Evolutionary conservation across 257 asterid genomes (phyloP).

Genomic region (Pogostemon cablin): DNA sequence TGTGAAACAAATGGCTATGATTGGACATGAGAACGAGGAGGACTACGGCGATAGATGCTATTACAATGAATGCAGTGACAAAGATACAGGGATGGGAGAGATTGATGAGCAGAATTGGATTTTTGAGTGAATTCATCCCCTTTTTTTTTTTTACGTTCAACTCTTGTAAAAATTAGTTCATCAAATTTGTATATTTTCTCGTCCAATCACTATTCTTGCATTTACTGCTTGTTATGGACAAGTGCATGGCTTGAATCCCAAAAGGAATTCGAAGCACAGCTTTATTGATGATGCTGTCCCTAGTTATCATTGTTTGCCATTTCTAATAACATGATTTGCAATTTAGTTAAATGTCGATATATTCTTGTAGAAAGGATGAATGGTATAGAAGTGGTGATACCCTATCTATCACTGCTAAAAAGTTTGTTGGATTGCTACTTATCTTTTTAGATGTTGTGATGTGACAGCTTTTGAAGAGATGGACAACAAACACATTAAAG

Average conservation of each 20-base stretch:
- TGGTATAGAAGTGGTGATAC: background rate
- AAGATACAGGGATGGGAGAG: conserved; percentile 97
- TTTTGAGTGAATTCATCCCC: background rate
- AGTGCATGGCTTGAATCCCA: background rate
- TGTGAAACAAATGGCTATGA: conserved; percentile 79
- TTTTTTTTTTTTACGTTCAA: background rate
- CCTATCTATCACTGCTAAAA: background rate
- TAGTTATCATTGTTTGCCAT: background rate
- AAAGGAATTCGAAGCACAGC: background rate
- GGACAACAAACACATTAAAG: too few species aligned
- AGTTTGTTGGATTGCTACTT: background rate
- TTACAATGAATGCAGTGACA: conserved; percentile 68
- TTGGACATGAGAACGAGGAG: conserved; percentile 75
- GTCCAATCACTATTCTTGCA: background rate
- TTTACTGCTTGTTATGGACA: background rate
- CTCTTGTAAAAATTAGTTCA: background rate
- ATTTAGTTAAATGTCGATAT: background rate
- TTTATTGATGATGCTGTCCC: background rate
- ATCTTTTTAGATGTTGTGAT: background rate
- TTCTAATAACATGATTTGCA: background rate
- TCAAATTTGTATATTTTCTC: conserved; percentile 2
- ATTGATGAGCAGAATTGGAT: conserved; percentile 57
- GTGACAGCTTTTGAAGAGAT: background rate
- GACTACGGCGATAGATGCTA: conserved; percentile 57
- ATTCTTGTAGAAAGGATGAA: background rate